Evolutionary conservation across 257 asterid genomes (phyloP).

Genomic region (Solanum rostratum): DNA sequence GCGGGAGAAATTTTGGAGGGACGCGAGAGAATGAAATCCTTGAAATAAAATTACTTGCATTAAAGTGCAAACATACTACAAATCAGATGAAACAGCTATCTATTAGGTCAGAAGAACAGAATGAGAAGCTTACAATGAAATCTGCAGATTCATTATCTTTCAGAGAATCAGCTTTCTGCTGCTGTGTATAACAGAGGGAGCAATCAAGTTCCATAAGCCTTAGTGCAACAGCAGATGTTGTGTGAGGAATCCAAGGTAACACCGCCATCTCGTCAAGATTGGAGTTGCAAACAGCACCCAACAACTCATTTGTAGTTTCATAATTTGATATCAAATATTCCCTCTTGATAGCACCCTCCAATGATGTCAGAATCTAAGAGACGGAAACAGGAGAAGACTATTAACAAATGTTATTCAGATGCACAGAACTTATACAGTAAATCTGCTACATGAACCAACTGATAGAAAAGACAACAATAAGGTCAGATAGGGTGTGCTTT

Average conservation of each 20-base stretch:
- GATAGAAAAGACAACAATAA: neutral
- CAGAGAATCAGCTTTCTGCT: conserved; percentile 32
- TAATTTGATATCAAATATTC: conserved; percentile 45
- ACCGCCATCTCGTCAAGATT: conserved; percentile 21
- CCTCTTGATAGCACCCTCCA: conserved; percentile 54
- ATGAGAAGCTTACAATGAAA: conserved; percentile 30
- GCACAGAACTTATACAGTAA: neutral
- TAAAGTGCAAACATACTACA: neutral
- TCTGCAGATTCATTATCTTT: conserved; percentile 22
- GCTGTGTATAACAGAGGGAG: conserved; percentile 42
- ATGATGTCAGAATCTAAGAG: conserved; percentile 42
- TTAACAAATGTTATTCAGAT: neutral
- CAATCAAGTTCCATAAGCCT: conserved; percentile 71
- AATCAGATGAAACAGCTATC: neutral
- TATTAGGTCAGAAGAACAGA: neutral
- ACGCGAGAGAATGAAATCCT: neutral
- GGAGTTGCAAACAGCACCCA: conserved; percentile 19
- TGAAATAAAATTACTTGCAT: neutral
- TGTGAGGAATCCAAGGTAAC: conserved; percentile 81
- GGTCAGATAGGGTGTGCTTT: neutral
- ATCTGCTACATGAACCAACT: neutral
- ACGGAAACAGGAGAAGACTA: neutral
- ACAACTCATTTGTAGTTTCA: conserved; percentile 46
- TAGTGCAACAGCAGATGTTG: conserved; percentile 67
- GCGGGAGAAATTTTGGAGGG: neutral